Base-by-base conservation (phyloP, 371 early-diverging fungal genomes). In the Rhizoclosmatium hyalinum region DNA sequence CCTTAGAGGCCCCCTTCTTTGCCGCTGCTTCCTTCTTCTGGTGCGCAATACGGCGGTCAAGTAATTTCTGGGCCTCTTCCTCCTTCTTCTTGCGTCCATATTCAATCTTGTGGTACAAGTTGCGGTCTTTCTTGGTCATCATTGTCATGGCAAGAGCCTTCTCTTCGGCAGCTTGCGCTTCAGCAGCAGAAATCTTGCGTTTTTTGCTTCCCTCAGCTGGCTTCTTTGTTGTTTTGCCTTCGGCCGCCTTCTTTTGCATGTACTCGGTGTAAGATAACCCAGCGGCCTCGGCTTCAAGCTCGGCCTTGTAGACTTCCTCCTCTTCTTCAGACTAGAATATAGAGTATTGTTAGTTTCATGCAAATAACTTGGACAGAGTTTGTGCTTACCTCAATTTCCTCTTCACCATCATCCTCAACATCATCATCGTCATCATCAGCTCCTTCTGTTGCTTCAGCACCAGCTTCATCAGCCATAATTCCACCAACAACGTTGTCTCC, bases 71-170 rank as follows among this genome's bases (percentile, higher is more conserved):
- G 64, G 84, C 90, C 83, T 89, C 88, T 54, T 86, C 88, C 41
- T 81, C 80, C 83, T 90, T 90, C 80, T 88, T 84, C 73, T 91
- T 77, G 72, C 90, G 90, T 64, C 90, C 89, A 57, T 88, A 86
- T 81, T 92, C 86, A 83, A 94, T 92, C 85, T 90, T 88, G 75
- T 88, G 86, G 85, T 95, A 95, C 75, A 95, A 81, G 79, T 92
- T 91, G 80, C 91, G 87, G 77, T 97, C 93, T 87, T 94, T 95
- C 87, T 93, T 94, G 74, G 90, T 88, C 94, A 98, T 95, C 95
- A 98, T 94, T 56, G 93, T 92, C 72, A 91, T 93, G 64, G 93
- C 92, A 85, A 98, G 87, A 80, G 92, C 92, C 87, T 94, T 90
- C 54, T 81, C 84, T 79, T 98, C 97, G 68, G 89, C 91, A 67